phyloP scores from a whole-genome alignment of 441 rosid genomes.

The Populus trichocarpa region DNA sequence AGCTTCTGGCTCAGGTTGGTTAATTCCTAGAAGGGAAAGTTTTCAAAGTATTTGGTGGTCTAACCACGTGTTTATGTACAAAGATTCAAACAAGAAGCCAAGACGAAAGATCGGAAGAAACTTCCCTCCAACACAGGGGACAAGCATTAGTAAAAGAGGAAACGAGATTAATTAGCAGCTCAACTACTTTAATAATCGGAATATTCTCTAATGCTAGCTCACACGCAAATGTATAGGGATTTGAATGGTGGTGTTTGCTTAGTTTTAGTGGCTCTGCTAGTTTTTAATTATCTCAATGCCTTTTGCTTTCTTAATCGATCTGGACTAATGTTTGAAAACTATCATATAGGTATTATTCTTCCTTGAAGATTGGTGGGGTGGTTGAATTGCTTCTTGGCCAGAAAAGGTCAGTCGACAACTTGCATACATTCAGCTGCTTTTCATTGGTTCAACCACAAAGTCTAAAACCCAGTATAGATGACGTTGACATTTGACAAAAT shows the following conservation, averaged over 20 bases:
- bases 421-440: not conserved
- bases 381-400: not conserved
- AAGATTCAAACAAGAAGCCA: not conserved
- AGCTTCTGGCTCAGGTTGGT: constrained; percentile 2
- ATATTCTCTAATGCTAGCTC: constrained; percentile 6
- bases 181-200: constrained; percentile 34
- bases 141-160: not conserved
- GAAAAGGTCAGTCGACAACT: not conserved
- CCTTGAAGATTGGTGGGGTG: not conserved
- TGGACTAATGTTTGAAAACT: not conserved
- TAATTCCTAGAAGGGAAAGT: not conserved
- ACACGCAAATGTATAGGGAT: constrained; percentile 25
- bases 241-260: not conserved
- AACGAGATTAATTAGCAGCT: constrained; percentile 23
- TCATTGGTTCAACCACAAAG: no score
- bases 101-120: not conserved
- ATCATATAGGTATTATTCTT: not conserved
- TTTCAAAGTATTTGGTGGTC: constrained; percentile 21
- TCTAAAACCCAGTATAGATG: no score
- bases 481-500: not conserved
- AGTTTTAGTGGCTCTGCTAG: not conserved
- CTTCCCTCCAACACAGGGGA: not conserved
- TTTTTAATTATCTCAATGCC: not conserved
- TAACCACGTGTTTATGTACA: constrained; percentile 13
- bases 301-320: no score